Evolutionary conservation across 1,284 basidiomycete genomes (phyloP), one percentile per base, ranked within the genome.

Genomic region (Ceratobasidium papillatum): DNA sequence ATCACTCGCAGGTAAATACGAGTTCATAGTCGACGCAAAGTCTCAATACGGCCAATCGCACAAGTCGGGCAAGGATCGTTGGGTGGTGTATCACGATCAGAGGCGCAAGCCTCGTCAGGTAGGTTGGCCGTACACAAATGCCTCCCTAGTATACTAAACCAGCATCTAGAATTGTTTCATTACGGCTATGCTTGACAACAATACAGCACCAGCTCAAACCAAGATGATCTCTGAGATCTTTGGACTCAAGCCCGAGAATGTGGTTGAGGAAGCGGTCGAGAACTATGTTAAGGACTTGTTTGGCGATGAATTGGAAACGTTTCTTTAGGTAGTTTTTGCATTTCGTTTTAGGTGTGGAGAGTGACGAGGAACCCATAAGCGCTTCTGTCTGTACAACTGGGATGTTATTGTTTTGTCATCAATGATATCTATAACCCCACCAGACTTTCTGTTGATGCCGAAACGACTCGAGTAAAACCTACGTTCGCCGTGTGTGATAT

Each of bases 11-110:
- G 36, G 38, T 25, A 3, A 63, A 11, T 63, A 63, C 14, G 14
- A 27, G 27, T 11, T 63, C 45, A 12, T 27, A 9, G 14, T 63
- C 27, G 61, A 41, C 61, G 17, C 36, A 1, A 63, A 38, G 34
- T 63, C 19, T 38, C 61, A 63, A 30, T 63, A 63, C 12, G 61
- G 61, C 1, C 61, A 63, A 63, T 2, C 36, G 27, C 22, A 63
- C 32, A 14, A 63, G 25, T 2, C 61, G 12, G 61, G 61, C 12
- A 47, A 63, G 45, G 3, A 63, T 63, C 36, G 61, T 8, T 63
- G 36, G 38, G 45, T 63, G 19, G 61, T 63, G 25, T 63, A 63
- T 38, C 61, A 63, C 22, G 61, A 63, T 11, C 14, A 63, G 27
- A 14, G 22, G 1, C 36, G 61, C 25, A 38, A 63, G 34, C 61